Evolutionary conservation across 768 basidiomycete genomes (phyloP).

Genomic region (Hemileccinum impolitum): DNA sequence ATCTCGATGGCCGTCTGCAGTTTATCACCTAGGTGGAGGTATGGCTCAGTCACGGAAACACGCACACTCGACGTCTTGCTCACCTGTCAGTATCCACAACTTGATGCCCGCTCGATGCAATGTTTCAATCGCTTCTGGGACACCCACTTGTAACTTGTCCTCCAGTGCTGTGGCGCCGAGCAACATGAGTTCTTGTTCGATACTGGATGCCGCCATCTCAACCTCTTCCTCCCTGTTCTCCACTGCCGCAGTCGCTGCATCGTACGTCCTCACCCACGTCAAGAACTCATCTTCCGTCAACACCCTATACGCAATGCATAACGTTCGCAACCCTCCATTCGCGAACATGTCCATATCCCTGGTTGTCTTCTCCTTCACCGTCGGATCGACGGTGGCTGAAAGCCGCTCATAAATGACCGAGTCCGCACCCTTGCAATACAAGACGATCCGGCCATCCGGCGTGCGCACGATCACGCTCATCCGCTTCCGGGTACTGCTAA

Average conservation of each 20-base stretch:
- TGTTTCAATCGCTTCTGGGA: conserved; percentile 92
- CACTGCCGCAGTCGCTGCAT: conserved; percentile 73
- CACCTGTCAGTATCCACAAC: conserved; percentile 94
- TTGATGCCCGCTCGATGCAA: conserved; percentile 95
- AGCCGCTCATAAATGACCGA: conserved; percentile 90
- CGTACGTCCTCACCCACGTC: conserved; percentile 75
- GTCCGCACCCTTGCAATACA: conserved; percentile 98
- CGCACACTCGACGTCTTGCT: conserved; percentile 13
- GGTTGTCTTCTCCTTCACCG: conserved; percentile 71
- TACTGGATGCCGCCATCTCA: conserved; percentile 77
- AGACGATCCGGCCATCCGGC: conserved; percentile 75
- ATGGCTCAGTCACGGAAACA: background rate
- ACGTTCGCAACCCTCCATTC: conserved; percentile 85
- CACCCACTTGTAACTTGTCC: conserved; percentile 96
- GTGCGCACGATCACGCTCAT: conserved; percentile 91
- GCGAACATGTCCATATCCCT: conserved; percentile 93
- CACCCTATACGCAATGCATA: conserved; percentile 82
- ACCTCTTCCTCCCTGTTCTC: conserved; percentile 88
- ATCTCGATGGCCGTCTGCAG: conserved; percentile 98
- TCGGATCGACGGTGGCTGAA: conserved; percentile 67
- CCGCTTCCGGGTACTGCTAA: conserved; percentile 90
- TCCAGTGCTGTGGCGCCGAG: conserved; percentile 95
- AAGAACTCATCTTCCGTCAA: conserved; percentile 82
- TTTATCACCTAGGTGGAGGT: conserved; percentile 69
- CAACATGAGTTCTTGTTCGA: conserved; percentile 82